phyloP scores from a whole-genome alignment of 768 basidiomycete genomes.

The Heimioporus sp. region DNA sequence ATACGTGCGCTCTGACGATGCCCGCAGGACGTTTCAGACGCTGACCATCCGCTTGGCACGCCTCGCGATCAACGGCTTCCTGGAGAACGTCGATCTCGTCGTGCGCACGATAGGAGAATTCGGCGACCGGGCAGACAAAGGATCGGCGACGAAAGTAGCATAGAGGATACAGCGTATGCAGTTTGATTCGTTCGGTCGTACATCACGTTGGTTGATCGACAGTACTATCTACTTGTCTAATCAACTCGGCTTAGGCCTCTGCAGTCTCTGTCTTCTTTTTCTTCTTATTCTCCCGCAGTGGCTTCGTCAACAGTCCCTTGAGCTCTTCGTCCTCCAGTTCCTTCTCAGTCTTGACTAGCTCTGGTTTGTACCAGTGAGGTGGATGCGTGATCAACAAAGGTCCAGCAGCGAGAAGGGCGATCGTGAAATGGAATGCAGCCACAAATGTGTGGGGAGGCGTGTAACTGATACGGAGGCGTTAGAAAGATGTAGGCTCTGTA shows the following conservation, averaged over 20 bases:
- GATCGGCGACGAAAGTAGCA: background rate
- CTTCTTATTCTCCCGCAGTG: slow-evolving; percentile 88
- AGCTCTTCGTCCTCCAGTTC: slow-evolving; percentile 86
- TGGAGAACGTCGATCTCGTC: slow-evolving; percentile 88
- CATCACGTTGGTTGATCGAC: slow-evolving; percentile 15
- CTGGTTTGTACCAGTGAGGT: slow-evolving; percentile 91
- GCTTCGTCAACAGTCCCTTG: slow-evolving; percentile 74
- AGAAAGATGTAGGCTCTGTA: background rate
- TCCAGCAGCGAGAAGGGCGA: slow-evolving; percentile 88
- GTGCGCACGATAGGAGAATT: slow-evolving; percentile 81
- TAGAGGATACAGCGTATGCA: slow-evolving; percentile 8
- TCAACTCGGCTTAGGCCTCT: slow-evolving; percentile 32
- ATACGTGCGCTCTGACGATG: slow-evolving; percentile 1
- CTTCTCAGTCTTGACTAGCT: slow-evolving; percentile 87
- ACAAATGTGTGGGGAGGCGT: slow-evolving; percentile 83
- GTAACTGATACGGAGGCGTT: slow-evolving; percentile 45
- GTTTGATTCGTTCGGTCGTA: slow-evolving; percentile 10
- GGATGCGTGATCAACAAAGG: slow-evolving; percentile 85
- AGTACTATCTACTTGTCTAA: slow-evolving; percentile 16
- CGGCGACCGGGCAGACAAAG: slow-evolving; percentile 56
- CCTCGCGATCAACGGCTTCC: slow-evolving; percentile 78
- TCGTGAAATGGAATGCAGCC: slow-evolving; percentile 96
- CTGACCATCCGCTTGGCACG: slow-evolving; percentile 85
- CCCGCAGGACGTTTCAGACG: slow-evolving; percentile 63
- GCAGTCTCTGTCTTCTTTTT: slow-evolving; percentile 74